Evolutionary conservation across 768 basidiomycete species (phyloP).

Genomic region (Porpolomopsis calyptriformis): DNA sequence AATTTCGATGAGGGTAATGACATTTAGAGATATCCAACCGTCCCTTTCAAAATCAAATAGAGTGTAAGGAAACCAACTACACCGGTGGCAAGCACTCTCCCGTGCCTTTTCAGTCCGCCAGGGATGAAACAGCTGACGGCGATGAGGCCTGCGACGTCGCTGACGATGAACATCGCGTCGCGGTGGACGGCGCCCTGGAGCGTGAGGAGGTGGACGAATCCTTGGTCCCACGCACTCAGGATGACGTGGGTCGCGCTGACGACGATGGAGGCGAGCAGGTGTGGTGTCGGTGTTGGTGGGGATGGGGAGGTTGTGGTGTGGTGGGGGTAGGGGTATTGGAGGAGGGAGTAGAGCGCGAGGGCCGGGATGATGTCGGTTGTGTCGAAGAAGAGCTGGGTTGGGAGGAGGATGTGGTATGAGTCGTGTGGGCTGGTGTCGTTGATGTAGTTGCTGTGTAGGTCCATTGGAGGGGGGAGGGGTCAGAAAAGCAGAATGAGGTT

Average conservation of each 20-base stretch:
- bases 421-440: too few species aligned
- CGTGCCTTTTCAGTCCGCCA: too few species aligned
- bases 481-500: background rate
- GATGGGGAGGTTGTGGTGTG: background rate
- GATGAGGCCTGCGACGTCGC: constrained; percentile 1
- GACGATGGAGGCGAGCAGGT: constrained; percentile 1
- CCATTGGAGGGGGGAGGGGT: background rate
- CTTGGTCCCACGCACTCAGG: too few species aligned
- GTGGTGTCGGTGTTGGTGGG: background rate
- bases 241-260: background rate
- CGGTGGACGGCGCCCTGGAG: background rate
- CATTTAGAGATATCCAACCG: background rate
- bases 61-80: background rate
- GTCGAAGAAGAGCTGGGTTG: too few species aligned
- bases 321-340: background rate
- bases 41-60: background rate
- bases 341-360: constrained; percentile 1
- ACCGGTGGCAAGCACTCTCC: too few species aligned
- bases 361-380: too few species aligned
- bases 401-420: too few species aligned
- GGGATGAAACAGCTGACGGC: too few species aligned
- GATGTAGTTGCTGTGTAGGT: background rate
- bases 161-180: constrained; percentile 1
- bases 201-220: constrained; percentile 2
- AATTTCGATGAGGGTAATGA: too few species aligned